Base-by-base conservation (phyloP, 2,329 filamentous ascomycete species). In the Hirsutella rhossiliensis region DNA sequence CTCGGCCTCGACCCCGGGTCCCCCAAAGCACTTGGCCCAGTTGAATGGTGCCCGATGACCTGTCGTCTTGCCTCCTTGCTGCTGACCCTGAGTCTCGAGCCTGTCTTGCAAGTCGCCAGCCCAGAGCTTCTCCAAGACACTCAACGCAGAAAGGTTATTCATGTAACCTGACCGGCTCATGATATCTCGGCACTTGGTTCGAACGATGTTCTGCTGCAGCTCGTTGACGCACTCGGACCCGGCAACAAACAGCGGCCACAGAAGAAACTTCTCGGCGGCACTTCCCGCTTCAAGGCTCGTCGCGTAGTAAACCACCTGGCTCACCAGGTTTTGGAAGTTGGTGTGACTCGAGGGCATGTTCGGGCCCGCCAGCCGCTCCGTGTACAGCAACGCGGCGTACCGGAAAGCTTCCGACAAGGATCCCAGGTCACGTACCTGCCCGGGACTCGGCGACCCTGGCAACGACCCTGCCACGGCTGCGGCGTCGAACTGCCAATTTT, bases 191-290 rank as follows among this genome's bases (percentile, higher is more conserved):
- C 87, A 94, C 53, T 88, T 82, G 51, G 78, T 73, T 43, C 88
- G 79, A 43, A 96, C 83, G 46, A 89, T 78, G 45, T 78, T 76
- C 50, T 89, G 84, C 56, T 95, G 85, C 42, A 80, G 69, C 55
- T 85, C 79, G 51, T 87, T 83, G 49, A 92, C 82, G 55, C 87
- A 94, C 66, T 96, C 90, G 19, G 86, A 88, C 18, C 89, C 89
- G 1, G 84, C 81, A 43, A 96, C 83, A 60, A 96, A 95, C 3
- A 96, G 73, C 3, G 90, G 89, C 90, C 89, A 96, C 9, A 96
- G 76, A 11, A 96, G 67, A 60, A 94, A 95, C 58, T 95, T 94
- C 63, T 94, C 84, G 32, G 83, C 81, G 40, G 73, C 75, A 54
- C 76, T 80, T 36, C 75, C 83, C 3, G 81, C 74, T 48, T 86